A percentile compares a stretch with the other conserved stretches of the same genome.
phyloP scores from a whole-genome alignment of 495 filamentous ascomycete genomes.

The Penicillium cinerascens region DNA sequence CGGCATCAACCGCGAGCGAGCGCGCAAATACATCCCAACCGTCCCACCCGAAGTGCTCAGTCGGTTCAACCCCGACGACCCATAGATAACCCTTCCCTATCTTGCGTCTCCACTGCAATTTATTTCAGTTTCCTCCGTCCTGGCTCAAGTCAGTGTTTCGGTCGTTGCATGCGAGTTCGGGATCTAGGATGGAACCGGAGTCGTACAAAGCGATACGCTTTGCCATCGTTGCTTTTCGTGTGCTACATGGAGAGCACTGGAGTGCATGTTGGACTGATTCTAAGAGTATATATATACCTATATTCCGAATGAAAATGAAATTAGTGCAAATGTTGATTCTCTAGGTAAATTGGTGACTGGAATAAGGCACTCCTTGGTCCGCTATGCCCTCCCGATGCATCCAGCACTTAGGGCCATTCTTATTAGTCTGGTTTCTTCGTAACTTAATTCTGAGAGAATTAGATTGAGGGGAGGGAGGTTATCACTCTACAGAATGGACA shows the following conservation, averaged over 20 bases:
- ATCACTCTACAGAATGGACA: no score
- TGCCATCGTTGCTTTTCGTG: not conserved
- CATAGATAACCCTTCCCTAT: constrained; percentile 1
- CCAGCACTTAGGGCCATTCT: no score
- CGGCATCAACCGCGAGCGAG: constrained; percentile 84
- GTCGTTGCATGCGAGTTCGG: not conserved
- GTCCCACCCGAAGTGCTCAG: constrained; percentile 91
- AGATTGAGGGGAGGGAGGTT: no score
- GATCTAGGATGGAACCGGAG: not conserved
- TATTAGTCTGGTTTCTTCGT: no score
- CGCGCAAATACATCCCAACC: constrained; percentile 93
- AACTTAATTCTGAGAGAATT: no score
- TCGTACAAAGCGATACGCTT: not conserved
- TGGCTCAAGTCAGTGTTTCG: not conserved
- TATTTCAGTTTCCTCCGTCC: not conserved
- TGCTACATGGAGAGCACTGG: not conserved
- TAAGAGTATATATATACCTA: not conserved
- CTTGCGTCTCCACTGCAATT: not conserved
- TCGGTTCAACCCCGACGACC: constrained; percentile 69
- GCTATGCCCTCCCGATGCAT: no score
- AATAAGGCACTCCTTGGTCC: no score
- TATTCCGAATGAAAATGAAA: not conserved
- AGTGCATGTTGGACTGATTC: not conserved
- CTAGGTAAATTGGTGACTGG: not conserved
- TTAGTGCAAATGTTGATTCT: not conserved